Conservation (phyloP, 768 basidiomycete genomes). For the Lentinus tigrinus region DNA sequence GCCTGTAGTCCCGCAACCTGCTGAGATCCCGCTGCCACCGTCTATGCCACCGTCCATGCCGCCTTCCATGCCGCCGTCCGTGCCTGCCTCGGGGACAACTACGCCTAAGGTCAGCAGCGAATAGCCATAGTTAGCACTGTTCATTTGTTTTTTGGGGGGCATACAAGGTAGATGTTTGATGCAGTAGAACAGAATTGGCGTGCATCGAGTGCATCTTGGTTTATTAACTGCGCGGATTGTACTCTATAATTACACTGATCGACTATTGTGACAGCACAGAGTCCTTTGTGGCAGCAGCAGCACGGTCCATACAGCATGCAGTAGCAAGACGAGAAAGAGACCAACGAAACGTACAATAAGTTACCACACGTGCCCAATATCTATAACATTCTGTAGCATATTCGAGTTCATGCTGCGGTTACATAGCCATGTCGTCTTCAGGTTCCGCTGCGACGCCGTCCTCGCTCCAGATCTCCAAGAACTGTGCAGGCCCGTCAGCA, state of each 20-base stretch:
- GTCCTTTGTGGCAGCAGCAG: no score
- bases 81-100: no score
- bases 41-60: background rate
- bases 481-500: constrained; percentile 37
- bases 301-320: background rate
- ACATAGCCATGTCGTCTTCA: constrained; percentile 30
- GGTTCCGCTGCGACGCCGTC: constrained; percentile 72
- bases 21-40: background rate
- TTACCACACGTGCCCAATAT: background rate
- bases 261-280: background rate
- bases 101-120: background rate
- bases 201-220: no score
- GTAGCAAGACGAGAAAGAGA: background rate
- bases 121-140: background rate
- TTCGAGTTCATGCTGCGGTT: background rate
- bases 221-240: background rate
- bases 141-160: no score
- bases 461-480: constrained; percentile 79
- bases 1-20: constrained; percentile 13
- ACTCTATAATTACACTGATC: background rate
- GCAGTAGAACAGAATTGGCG: no score
- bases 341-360: background rate
- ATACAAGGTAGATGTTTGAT: no score
- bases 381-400: background rate
- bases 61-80: no score